Evolutionary conservation across 495 filamentous ascomycete genomes (phyloP).

Genomic region (Penicillium alfredii): DNA sequence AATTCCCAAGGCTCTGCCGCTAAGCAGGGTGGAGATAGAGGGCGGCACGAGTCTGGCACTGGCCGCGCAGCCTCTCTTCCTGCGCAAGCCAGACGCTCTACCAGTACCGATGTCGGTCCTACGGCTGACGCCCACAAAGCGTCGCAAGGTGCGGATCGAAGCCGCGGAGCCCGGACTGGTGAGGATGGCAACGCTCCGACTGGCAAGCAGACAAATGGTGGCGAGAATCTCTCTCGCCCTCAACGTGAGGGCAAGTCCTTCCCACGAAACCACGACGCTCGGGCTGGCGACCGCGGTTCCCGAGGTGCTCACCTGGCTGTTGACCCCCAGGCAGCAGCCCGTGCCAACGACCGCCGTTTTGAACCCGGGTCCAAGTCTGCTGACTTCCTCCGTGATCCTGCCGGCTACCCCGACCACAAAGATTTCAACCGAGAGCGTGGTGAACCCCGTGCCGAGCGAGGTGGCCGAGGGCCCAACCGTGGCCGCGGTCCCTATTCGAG

Average conservation of each 20-base stretch:
- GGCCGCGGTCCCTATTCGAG: conserved; percentile 43
- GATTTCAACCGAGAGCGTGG: conserved; percentile 42
- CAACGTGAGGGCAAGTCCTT: conserved; percentile 33
- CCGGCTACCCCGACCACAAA: conserved; percentile 30
- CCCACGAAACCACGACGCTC: conserved; percentile 30
- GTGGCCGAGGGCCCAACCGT: conserved; percentile 50
- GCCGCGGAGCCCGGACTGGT: conserved; percentile 27
- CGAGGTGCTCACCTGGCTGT: conserved; percentile 29
- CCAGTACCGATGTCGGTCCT: conserved; percentile 29
- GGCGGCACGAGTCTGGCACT: conserved; percentile 32
- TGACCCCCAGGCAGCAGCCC: conserved; percentile 30
- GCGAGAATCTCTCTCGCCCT: conserved; percentile 28
- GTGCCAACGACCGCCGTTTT: conserved; percentile 31
- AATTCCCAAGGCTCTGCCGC: conserved; percentile 16
- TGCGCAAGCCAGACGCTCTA: conserved; percentile 35
- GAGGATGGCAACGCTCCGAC: conserved; percentile 28
- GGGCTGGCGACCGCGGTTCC: conserved; percentile 24
- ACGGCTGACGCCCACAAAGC: conserved; percentile 31
- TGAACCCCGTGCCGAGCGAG: conserved; percentile 44
- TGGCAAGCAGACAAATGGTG: conserved; percentile 23
- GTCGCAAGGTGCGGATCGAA: conserved; percentile 27
- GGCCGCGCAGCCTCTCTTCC: conserved; percentile 39
- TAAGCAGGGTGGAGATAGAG: conserved; percentile 39
- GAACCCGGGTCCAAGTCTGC: conserved; percentile 38
- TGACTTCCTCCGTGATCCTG: conserved; percentile 29